Conservation (phyloP, 75 land plant species). For the Larix kaempferi region DNA sequence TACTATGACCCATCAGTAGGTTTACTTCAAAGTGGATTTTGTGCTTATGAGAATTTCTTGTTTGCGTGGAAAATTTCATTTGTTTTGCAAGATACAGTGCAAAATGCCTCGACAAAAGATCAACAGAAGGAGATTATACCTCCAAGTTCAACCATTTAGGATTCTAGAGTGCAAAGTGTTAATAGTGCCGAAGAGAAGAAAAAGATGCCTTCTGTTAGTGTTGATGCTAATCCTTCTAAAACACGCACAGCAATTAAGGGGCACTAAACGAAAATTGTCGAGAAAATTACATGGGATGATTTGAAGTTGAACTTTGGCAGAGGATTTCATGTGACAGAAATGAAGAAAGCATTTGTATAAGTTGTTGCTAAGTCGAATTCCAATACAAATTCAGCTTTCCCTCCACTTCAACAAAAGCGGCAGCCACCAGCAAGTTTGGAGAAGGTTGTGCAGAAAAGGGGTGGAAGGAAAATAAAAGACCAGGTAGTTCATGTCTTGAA, state of each 20-base stretch:
- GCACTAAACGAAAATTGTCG: conserved; percentile 24
- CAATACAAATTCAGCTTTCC: conserved; percentile 58
- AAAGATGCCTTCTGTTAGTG: conserved; percentile 8
- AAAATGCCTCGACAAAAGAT: conserved; percentile 2
- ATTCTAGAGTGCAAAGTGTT: conserved; percentile 13
- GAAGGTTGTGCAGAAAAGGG: conserved; percentile 31
- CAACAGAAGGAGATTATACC: conserved; percentile 9
- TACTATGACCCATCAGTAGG: conserved; percentile 91
- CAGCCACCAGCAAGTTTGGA: conserved; percentile 25
- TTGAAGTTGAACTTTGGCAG: conserved; percentile 36
- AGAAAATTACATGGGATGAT: conserved; percentile 18
- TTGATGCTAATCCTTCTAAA: conserved; percentile 15
- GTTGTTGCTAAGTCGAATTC: conserved; percentile 64
- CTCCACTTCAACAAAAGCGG: conserved; percentile 68
- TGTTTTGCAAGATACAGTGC: conserved; percentile 19
- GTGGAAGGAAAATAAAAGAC: conserved; percentile 22
- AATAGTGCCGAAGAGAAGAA: conserved; percentile 5
- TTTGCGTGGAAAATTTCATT: conserved; percentile 52
- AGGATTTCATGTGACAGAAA: conserved; percentile 42
- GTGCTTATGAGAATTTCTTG: conserved; percentile 57
- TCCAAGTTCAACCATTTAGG: conserved; percentile 6
- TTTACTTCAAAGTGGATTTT: conserved; percentile 87
- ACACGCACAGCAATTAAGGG: conserved; percentile 5
- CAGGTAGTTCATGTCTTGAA: conserved; percentile 16
- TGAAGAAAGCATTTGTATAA: conserved; percentile 71